Evolutionary conservation across 1,284 basidiomycete species (phyloP).

Genomic region (Xanthoconium separans): DNA sequence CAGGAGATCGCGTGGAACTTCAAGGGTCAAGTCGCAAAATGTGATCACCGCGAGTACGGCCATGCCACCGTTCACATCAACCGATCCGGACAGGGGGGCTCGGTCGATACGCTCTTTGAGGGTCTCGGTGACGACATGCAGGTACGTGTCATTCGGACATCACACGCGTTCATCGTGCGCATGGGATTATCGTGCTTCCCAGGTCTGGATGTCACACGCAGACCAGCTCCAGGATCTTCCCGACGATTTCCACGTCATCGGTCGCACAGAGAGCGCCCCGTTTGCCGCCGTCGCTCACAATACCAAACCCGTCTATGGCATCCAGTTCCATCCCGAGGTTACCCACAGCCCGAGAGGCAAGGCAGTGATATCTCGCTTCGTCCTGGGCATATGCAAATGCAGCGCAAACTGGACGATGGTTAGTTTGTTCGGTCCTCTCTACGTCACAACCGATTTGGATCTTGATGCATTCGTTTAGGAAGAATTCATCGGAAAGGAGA

Average conservation of each 20-base stretch:
- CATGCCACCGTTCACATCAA: slow-evolving; percentile 81
- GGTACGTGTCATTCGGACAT: slow-evolving; percentile 39
- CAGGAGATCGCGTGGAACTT: slow-evolving; percentile 90
- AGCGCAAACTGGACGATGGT: slow-evolving; percentile 94
- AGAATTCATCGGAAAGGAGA: slow-evolving; percentile 98
- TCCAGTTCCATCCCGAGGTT: slow-evolving; percentile 99
- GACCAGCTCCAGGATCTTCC: slow-evolving; percentile 90
- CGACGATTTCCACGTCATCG: slow-evolving; percentile 85
- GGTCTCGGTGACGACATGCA: slow-evolving; percentile 82
- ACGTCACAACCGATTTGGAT: slow-evolving; percentile 1
- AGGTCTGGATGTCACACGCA: slow-evolving; percentile 99
- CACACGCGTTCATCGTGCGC: not conserved
- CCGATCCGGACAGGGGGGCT: slow-evolving; percentile 55
- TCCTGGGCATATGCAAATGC: slow-evolving; percentile 85
- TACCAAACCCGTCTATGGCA: slow-evolving; percentile 89
- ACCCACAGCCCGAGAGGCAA: slow-evolving; percentile 92
- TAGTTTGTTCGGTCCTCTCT: slow-evolving; percentile 16
- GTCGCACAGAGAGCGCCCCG: slow-evolving; percentile 85
- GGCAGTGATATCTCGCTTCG: slow-evolving; percentile 89
- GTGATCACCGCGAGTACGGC: slow-evolving; percentile 95
- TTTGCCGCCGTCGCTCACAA: slow-evolving; percentile 94
- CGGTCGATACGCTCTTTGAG: slow-evolving; percentile 81
- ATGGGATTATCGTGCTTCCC: not conserved
- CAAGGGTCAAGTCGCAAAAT: slow-evolving; percentile 85
- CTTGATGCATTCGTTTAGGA: slow-evolving; percentile 52